Evolutionary conservation across 331 rosid genomes (phyloP), one percentile per base, ranked within the genome.

Genomic region (Quercus tomentella): DNA sequence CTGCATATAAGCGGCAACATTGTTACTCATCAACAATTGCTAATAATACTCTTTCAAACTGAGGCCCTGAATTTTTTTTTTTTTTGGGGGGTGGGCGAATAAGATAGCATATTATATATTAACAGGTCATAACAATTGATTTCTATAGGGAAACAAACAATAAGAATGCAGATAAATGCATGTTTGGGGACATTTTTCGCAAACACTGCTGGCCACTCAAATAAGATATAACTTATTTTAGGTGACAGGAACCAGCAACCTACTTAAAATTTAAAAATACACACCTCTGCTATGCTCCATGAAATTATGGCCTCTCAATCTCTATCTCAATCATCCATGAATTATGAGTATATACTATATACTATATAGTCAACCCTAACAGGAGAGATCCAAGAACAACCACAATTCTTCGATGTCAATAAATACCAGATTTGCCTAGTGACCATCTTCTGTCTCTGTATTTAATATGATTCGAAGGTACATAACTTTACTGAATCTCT

Each of bases 321-420:
- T 45, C 54, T 12, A 45, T 31, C 35, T n/a, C 49, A 56, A 67
- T 45, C 73, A 45, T 75, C 61, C 17, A 43, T 41, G 37, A 78
- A 66, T 76, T 49, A 23, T 55, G 33, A 30, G 61, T 49, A 30
- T 70, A n/a, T n/a, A n/a, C n/a, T n/a, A n/a, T n/a, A n/a, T n/a
- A n/a, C n/a, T n/a, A n/a, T n/a, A 72, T 49, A 28, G 84, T 89
- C 86, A 79, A 79, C 86, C 21, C 70, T 26, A 28, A 52, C n/a
- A 49, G 3, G 11, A 9, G 10, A 65, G 30, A 55, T 4, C 49
- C 65, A 70, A n/a, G 79, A 67, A 56, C 67, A 43, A 75, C 83
- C 85, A 74, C 84, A 73, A 9, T 37, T 37, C 55, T 78, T 5
- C 25, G 75, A 76, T 75, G 76, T 41, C 78, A 28, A 31, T 58